A percentile compares a stretch with the other conserved stretches of the same genome.
Conservation (phyloP, 2,329 filamentous ascomycete genomes). For the Hortaea werneckii region DNA sequence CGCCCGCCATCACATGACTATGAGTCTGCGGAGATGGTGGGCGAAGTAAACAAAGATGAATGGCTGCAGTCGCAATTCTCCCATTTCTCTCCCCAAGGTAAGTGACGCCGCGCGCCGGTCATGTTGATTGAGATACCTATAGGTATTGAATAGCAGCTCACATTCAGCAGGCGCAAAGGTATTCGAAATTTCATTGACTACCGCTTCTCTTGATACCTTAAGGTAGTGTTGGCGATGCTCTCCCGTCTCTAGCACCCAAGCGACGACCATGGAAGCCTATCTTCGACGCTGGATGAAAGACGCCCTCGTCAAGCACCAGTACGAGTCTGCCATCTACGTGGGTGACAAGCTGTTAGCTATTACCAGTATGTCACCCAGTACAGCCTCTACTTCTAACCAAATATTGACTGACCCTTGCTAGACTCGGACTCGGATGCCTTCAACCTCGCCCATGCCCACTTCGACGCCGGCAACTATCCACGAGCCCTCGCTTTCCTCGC, state of each 20-base stretch:
- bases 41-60: no score
- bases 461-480: constrained; percentile 88
- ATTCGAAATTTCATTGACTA: not conserved
- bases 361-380: constrained; percentile 54
- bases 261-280: constrained; percentile 69
- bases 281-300: constrained; percentile 91
- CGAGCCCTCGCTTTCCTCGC: constrained; percentile 79
- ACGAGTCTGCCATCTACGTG: constrained; percentile 92
- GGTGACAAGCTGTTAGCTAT: constrained; percentile 93
- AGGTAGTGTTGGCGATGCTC: no score
- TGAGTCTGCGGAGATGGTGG: no score
- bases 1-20: no score
- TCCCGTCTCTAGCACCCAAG: no score
- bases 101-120: no score
- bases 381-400: not conserved
- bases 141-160: not conserved
- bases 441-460: constrained; percentile 97
- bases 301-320: constrained; percentile 89
- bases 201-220: no score
- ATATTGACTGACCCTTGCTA: constrained; percentile 27
- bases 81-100: no score
- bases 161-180: constrained; percentile 4
- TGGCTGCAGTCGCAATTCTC: no score
- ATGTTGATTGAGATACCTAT: no score
- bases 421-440: constrained; percentile 91